phyloP scores from a whole-genome alignment of 441 rosid genomes.

The Arabidopsis lyrata region DNA sequence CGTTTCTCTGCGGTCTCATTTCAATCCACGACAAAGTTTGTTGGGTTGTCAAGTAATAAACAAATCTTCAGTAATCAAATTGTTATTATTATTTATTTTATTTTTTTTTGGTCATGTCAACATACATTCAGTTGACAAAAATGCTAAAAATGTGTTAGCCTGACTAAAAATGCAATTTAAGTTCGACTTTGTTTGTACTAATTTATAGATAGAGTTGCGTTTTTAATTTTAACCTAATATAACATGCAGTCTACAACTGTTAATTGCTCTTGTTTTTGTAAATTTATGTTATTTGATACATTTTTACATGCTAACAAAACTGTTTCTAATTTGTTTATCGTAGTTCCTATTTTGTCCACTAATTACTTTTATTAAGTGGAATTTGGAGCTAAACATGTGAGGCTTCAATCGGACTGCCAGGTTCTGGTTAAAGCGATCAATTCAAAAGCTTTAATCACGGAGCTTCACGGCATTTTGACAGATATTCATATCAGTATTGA shows the following conservation, averaged over 20 bases:
- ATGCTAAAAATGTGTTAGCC: too few relatives aligned
- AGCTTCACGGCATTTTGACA: too few relatives aligned
- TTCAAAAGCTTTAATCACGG: too few relatives aligned
- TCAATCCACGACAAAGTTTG: conserved; percentile 44
- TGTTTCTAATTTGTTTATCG: neutral
- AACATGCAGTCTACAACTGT: neutral
- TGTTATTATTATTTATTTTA: neutral
- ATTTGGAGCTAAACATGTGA: too few relatives aligned
- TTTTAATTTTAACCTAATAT: neutral
- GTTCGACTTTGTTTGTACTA: neutral
- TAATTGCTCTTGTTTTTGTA: neutral
- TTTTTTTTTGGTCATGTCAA: neutral
- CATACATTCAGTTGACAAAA: too few relatives aligned
- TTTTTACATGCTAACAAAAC: neutral
- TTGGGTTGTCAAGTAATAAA: conserved; percentile 43
- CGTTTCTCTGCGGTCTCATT: conserved; percentile 41
- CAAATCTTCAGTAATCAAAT: conserved; percentile 8
- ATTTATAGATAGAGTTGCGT: neutral
- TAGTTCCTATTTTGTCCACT: neutral
- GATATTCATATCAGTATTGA: too few relatives aligned
- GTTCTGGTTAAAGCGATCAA: too few relatives aligned
- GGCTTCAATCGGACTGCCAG: too few relatives aligned
- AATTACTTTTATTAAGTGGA: neutral
- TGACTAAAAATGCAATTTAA: neutral
- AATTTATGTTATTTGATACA: neutral